phyloP scores from a whole-genome alignment of 805 yeast genomes.

The Sugiyamaella valdiviana region DNA sequence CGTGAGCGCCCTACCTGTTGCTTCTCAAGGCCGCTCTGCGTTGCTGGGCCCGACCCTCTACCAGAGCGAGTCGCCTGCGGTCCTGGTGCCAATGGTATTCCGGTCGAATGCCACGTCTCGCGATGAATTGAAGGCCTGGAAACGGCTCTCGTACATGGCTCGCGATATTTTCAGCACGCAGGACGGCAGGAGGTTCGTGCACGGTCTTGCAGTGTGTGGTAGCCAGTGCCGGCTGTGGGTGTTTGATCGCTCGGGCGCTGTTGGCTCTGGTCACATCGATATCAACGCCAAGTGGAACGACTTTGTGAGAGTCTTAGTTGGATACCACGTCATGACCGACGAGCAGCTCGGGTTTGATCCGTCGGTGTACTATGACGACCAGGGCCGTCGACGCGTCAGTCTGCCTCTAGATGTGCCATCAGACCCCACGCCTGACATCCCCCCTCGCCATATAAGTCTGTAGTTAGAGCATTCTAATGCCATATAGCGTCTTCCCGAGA shows the following conservation, averaged over 20 bases:
- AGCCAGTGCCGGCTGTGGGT: constrained; percentile 5
- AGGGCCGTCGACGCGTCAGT: not conserved
- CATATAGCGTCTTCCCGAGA: no score
- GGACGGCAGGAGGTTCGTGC: constrained; percentile 1
- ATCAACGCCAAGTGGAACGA: constrained; percentile 4
- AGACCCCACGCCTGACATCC: not conserved
- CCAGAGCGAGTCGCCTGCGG: constrained; percentile 1
- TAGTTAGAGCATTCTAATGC: no score
- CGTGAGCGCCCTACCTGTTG: not conserved
- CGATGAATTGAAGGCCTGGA: constrained; percentile 4
- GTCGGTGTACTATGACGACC: not conserved
- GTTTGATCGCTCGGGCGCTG: constrained; percentile 8
- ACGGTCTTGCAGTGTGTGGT: constrained; percentile 5
- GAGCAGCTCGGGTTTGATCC: constrained; percentile 4
- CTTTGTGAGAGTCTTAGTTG: constrained; percentile 1
- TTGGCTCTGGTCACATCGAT: constrained; percentile 3
- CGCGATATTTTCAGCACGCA: constrained; percentile 1
- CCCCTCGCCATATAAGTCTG: no score
- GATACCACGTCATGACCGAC: constrained; percentile 4
- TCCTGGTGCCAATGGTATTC: constrained; percentile 3
- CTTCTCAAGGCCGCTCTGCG: not conserved
- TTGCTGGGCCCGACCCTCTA: not conserved
- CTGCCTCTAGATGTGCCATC: not conserved
- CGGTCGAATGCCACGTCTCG: not conserved
- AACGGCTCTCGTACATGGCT: constrained; percentile 1